Evolutionary conservation across 805 yeast species (phyloP), one percentile per base, ranked within the genome.

Genomic region (Saturnispora besseyi): DNA sequence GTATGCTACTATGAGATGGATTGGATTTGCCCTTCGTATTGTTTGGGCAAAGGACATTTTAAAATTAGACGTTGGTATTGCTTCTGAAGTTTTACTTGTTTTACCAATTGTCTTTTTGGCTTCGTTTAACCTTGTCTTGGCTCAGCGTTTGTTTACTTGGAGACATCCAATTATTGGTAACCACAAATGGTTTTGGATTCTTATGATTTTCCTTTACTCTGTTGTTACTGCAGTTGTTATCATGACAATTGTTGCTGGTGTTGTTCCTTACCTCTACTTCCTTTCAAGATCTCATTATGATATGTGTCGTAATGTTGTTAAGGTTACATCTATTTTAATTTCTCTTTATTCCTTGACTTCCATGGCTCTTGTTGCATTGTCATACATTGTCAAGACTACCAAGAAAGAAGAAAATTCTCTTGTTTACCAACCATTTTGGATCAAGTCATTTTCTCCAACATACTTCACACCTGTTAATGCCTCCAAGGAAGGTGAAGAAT

Each of bases 371-470:
- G 67, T 82, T 24, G 59, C 61, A 0, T 61, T 75, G 43, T 79
- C 89, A 1, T 84, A 68, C 59, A 51, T 74, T 40, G 66, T 81
- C 57, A 75, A 76, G 53, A 80, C 87, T 21, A 77, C 85, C 6
- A 52, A 67, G 32, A 67, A 65, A 36, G 79, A 78, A 52, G 73
- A 72, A 53, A 62, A 67, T 40, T 70, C 81, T 36, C 73, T 76
- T 57, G 60, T 76, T 44, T 84, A 78, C 62, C 86, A 80, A 61
- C 87, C 95, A 34, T 81, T 82, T 76, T 85, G 93, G 93, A 80
- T 85, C 59, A 80, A 81, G 62, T 73, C 79, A 5, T 82, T 84
- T 56, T 59, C 67, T 24, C 73, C 81, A 15, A 66, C 70, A 45
- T 85, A 84, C 64, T 84, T 72, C 65, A 82, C 81, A 12, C 70